Conservation (phyloP, 2,329 filamentous ascomycete species). For the Pseudogymnoascus sp. region DNA sequence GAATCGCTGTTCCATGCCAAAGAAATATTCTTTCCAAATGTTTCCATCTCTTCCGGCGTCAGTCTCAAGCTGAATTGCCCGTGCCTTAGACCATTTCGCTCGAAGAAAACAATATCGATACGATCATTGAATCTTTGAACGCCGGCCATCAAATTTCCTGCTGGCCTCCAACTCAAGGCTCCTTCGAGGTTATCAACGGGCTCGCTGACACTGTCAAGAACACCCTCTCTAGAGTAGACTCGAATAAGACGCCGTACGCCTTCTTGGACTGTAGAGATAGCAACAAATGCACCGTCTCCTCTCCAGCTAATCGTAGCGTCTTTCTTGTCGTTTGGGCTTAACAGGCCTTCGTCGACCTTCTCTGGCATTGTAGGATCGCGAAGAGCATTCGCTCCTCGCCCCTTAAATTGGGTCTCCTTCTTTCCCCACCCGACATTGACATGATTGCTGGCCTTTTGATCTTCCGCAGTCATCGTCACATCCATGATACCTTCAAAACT, state of each 20-base stretch:
- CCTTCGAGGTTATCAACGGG: conserved; percentile 88
- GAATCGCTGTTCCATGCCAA: conserved; percentile 91
- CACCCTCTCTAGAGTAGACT: conserved; percentile 83
- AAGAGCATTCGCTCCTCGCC: conserved; percentile 76
- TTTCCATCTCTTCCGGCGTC: conserved; percentile 49
- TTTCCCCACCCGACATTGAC: conserved; percentile 98
- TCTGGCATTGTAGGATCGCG: conserved; percentile 93
- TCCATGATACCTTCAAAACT: conserved; percentile 80
- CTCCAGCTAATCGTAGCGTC: conserved; percentile 78
- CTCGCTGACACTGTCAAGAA: conserved; percentile 88
- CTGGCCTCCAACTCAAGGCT: conserved; percentile 82
- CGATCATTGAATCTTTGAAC: conserved; percentile 62
- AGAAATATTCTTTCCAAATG: conserved; percentile 50
- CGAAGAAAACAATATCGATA: conserved; percentile 89
- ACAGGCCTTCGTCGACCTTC: conserved; percentile 73
- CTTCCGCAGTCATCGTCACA: conserved; percentile 62
- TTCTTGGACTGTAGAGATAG: conserved; percentile 71
- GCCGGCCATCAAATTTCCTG: conserved; percentile 83
- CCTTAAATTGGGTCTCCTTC: conserved; percentile 95
- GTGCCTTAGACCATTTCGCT: conserved; percentile 94
- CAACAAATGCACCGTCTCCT: conserved; percentile 86
- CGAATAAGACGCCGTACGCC: conserved; percentile 70
- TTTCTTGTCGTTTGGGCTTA: conserved; percentile 68
- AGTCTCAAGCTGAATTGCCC: conserved; percentile 80
- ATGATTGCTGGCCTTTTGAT: conserved; percentile 81